Evolutionary conservation across 139 green algal genomes (phyloP), one percentile per base, ranked within the genome.

Genomic region (Coccomyxa sp.): DNA sequence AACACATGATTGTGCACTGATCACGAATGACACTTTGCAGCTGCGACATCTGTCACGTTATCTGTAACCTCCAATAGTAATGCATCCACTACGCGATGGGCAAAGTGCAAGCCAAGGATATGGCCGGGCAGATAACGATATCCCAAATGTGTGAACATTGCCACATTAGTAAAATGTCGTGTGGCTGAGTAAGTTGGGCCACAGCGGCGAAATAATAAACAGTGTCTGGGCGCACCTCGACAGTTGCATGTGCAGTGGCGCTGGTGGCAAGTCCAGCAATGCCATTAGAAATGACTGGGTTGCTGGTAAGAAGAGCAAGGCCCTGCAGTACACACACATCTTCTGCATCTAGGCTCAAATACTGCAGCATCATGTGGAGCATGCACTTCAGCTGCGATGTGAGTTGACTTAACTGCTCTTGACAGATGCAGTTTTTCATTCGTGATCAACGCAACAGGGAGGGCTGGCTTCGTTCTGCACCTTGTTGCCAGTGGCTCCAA

Each of bases 401-500:
- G 27, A 32, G 21, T 3, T 32, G 14, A 77, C n/a, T 77, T 1
- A 51, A 45, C 12, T 77, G 10, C 71, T 45, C 12, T 38, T 71
- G 63, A 21, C 21, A 28, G 18, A 9, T 71, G 63, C 18, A 21
- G 60, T 68, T 68, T 16, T 68, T 68, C 15, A 68, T 16, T 68
- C 60, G 14, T 68, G 60, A 14, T 16, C 16, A 25, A 16, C 60
- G 60, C 15, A 14, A 68, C 14, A 68, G 60, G 60, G 14, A 68
- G 21, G 63, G 10, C 18, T 9, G 9, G 63, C 4, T 1, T 25
- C 18, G 4, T 25, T 45, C 23, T n/a, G 31, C 23, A 77, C 71
- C 71, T 77, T 77, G 71, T 84, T 82, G 60, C 84, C 84, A 4
- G 84, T 87, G 66, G 84, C 84, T 63, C 84, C 84, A 10, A 87